Conservation (phyloP, 306 rosid genomes). For the Cucurbita ficifolia region DNA sequence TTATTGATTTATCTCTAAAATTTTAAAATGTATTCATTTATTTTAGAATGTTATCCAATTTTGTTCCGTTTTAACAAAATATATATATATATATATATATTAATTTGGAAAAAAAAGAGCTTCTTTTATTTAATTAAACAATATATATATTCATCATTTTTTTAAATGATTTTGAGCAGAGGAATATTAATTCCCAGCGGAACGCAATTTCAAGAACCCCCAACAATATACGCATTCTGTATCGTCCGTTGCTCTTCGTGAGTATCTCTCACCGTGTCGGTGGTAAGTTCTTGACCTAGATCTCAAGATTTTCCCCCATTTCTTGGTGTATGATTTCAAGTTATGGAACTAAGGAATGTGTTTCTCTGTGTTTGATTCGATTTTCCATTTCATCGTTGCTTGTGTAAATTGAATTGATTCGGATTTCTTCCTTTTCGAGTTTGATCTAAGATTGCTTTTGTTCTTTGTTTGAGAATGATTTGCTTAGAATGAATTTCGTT, state of each 20-base stretch:
- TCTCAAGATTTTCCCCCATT: not conserved
- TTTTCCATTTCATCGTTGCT: not conserved
- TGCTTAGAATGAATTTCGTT: not conserved
- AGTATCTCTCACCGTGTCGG: not conserved
- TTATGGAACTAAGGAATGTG: not conserved
- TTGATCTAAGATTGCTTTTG: not conserved
- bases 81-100: no score
- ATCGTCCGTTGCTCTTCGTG: not conserved
- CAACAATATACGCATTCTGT: not conserved
- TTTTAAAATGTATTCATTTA: no score
- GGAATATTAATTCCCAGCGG: not conserved
- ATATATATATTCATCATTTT: not conserved
- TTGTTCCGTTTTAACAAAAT: no score
- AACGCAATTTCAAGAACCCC: not conserved
- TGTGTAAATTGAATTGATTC: not conserved
- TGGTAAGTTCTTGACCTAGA: conserved; percentile 5
- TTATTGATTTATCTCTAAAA: no score
- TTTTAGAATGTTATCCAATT: no score
- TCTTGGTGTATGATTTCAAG: not conserved
- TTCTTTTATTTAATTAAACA: not conserved
- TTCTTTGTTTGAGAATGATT: not conserved
- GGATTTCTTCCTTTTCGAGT: not conserved
- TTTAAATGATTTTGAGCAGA: not conserved
- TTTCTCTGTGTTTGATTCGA: not conserved
- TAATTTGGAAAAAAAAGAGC: no score